Conservation (phyloP, 2,329 filamentous ascomycete species). For the Monosporascus ibericus region DNA sequence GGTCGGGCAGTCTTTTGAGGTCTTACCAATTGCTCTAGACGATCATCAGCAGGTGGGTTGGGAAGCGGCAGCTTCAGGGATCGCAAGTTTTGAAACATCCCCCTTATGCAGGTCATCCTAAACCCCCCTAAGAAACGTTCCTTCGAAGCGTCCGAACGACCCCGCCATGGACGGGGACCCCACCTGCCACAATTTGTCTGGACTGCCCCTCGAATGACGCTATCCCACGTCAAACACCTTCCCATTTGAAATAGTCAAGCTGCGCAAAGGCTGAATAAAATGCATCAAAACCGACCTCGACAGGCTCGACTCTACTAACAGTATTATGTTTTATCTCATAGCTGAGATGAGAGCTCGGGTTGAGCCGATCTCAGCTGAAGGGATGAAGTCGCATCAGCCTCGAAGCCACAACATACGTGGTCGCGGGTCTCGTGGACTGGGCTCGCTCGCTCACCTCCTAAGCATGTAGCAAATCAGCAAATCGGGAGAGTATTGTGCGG, state of each 20-base stretch:
- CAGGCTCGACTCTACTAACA: neutral
- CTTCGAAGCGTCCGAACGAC: neutral
- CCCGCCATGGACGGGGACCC: neutral
- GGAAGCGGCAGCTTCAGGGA: no score
- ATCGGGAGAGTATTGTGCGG: no score
- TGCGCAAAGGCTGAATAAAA: neutral
- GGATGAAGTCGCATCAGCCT: no score
- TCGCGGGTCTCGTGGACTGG: no score
- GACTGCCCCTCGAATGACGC: neutral
- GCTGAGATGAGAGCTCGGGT: no score
- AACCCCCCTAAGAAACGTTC: neutral
- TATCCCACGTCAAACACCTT: neutral
- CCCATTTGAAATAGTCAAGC: neutral
- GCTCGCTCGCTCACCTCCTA: no score
- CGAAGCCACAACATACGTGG: no score
- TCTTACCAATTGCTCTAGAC: no score
- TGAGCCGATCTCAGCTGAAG: no score
- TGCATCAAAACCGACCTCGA: neutral
- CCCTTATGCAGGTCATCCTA: neutral
- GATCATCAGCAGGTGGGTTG: no score
- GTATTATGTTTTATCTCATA: neutral
- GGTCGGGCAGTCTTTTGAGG: no score
- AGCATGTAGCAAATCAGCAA: no score
- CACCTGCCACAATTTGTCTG: neutral
- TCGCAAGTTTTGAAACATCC: neutral